Evolutionary conservation across 2,329 filamentous ascomycete species (phyloP), one percentile per base, ranked within the genome.

Genomic region (Hymenoscyphus scutula): DNA sequence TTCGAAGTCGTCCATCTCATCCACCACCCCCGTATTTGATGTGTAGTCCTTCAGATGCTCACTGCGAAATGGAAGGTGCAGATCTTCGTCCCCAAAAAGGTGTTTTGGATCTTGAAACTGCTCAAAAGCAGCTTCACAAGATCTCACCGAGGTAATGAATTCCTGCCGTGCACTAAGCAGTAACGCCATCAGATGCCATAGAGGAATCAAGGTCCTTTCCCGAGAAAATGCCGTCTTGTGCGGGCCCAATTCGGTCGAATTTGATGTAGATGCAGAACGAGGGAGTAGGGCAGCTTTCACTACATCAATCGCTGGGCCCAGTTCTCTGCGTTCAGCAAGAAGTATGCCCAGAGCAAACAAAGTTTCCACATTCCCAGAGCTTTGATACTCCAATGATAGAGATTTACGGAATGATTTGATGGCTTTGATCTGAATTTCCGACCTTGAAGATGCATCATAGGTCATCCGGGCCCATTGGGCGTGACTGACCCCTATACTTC

Each of bases 121-220:
- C 68, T 97, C 92, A 72, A 98, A 90, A 3, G 92, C 93, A 29
- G 91, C 92, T 73, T 96, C 92, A 69, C 93, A 98, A 34, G 92
- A 89, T 71, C 89, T 88, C 30, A 86, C 84, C 1, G 95, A 93
- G 74, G 90, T 89, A 57, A 85, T 79, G 70, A 90, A 96, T 66
- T 97, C 92, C 68, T 96, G 90, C 67, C 90, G 87, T 1, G 92
- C 91, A 68, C 91, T 97, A 32, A 98, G 78, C 25, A 98, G 81
- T 27, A 99, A 81, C 0, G 92, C 89, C 55, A 99, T 82, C 17
- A 99, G 81, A 78, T 99, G 95, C 93, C 95, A 97, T 27, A 97
- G 77, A 2, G 93, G 89, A 27, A 98, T 87, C 37, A 88, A 76
- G 6, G 84, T 82, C 55, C 85, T 80, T 73, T 92, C 87, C 61